phyloP scores from a whole-genome alignment of 2,329 filamentous ascomycete species.

The Botrytis galanthina region DNA sequence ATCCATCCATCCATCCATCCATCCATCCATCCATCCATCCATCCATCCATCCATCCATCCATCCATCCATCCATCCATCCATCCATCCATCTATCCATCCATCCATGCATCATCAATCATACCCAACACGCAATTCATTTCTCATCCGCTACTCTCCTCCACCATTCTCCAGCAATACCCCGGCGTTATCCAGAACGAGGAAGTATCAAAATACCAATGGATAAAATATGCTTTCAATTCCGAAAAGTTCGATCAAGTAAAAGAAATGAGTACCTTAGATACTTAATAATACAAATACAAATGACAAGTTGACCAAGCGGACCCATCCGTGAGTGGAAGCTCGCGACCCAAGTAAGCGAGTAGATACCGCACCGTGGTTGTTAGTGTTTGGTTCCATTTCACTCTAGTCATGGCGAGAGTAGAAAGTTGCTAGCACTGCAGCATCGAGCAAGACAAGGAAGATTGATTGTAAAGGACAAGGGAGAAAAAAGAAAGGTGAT shows the following conservation, averaged over 20 bases:
- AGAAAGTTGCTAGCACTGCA: background rate
- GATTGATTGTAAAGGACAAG: constrained; percentile 8
- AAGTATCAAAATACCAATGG: background rate
- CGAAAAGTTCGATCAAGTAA: background rate
- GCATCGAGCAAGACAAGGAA: background rate
- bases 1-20: too few relatives aligned
- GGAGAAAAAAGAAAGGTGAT: background rate
- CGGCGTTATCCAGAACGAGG: background rate
- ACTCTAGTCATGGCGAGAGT: background rate
- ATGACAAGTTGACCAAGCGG: background rate
- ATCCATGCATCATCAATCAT: background rate
- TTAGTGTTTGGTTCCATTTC: background rate
- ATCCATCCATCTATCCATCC: background rate
- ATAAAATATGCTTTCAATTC: background rate
- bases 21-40: too few relatives aligned
- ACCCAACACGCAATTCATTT: background rate
- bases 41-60: too few relatives aligned
- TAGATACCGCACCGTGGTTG: background rate
- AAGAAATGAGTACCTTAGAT: background rate
- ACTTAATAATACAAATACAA: constrained; percentile 10
- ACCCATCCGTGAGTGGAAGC: background rate
- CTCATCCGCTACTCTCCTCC: background rate
- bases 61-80: too few relatives aligned
- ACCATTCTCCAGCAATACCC: background rate
- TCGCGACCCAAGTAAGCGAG: background rate